Evolutionary conservation across 768 basidiomycete genomes (phyloP).

Genomic region (Boletus sensibilis): DNA sequence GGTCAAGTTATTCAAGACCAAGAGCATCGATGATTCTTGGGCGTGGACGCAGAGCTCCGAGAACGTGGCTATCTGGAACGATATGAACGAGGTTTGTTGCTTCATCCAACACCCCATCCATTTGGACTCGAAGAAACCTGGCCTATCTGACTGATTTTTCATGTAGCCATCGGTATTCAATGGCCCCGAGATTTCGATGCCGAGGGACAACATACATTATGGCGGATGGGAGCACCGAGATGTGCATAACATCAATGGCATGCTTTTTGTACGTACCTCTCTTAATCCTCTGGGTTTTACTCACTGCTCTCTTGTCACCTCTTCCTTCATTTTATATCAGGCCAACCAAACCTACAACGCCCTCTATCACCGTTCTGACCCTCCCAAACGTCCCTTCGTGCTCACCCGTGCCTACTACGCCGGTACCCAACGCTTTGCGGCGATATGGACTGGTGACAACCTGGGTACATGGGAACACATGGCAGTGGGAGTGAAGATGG

Average conservation of each 20-base stretch:
- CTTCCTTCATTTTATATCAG: slow-evolving; percentile 38
- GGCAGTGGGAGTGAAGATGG: slow-evolving; percentile 90
- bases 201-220: slow-evolving; percentile 75
- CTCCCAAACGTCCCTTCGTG: slow-evolving; percentile 87
- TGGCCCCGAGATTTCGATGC: slow-evolving; percentile 91
- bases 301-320: background rate
- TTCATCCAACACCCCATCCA: background rate
- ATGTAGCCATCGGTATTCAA: slow-evolving; percentile 95
- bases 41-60: slow-evolving; percentile 80
- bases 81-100: slow-evolving; percentile 90
- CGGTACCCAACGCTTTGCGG: slow-evolving; percentile 92
- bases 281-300: background rate
- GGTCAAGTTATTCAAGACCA: slow-evolving; percentile 75
- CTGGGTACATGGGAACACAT: slow-evolving; percentile 98
- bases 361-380: slow-evolving; percentile 67
- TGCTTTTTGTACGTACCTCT: slow-evolving; percentile 70
- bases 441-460: slow-evolving; percentile 99
- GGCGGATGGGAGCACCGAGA: slow-evolving; percentile 99
- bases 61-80: slow-evolving; percentile 94
- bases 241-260: slow-evolving; percentile 95
- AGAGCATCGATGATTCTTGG: slow-evolving; percentile 55
- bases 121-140: background rate
- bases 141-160: slow-evolving; percentile 7
- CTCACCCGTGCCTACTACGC: slow-evolving; percentile 94
- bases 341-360: slow-evolving; percentile 83